Conservation (phyloP, 257 asterid genomes). For the Datura wrightii region DNA sequence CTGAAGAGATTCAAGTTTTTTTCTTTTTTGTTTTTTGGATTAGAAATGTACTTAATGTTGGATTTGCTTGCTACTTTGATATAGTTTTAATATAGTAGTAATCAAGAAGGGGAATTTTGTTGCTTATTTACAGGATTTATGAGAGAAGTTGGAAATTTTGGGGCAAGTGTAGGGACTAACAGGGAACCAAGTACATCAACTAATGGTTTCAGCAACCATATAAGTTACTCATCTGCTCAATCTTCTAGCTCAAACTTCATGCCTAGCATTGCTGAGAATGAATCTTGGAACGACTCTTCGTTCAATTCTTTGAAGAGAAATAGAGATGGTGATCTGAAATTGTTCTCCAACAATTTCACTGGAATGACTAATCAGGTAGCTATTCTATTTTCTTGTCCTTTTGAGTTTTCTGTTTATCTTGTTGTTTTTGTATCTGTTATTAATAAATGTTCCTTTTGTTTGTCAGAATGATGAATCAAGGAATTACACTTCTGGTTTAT, state of each 20-base stretch:
- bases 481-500: constrained; percentile 48
- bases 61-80: constrained; percentile 5
- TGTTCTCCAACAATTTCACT: constrained; percentile 53
- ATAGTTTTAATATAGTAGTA: background rate
- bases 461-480: constrained; percentile 57
- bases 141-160: constrained; percentile 71
- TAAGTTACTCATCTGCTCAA: constrained; percentile 58
- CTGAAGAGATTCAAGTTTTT: background rate
- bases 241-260: constrained; percentile 66
- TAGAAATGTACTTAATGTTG: background rate
- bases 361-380: constrained; percentile 59
- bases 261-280: constrained; percentile 85
- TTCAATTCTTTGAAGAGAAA: constrained; percentile 66
- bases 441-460: constrained; percentile 30
- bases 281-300: constrained; percentile 64
- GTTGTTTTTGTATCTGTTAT: constrained; percentile 4
- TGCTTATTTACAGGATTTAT: constrained; percentile 61
- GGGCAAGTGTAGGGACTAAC: constrained; percentile 46
- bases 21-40: background rate
- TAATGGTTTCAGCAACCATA: constrained; percentile 53
- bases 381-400: background rate
- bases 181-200: constrained; percentile 49
- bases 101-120: constrained; percentile 25
- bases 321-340: constrained; percentile 63
- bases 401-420: background rate